Evolutionary conservation across 108 stramenopile genomes (phyloP).

Genomic region (Nitzschia palea): DNA sequence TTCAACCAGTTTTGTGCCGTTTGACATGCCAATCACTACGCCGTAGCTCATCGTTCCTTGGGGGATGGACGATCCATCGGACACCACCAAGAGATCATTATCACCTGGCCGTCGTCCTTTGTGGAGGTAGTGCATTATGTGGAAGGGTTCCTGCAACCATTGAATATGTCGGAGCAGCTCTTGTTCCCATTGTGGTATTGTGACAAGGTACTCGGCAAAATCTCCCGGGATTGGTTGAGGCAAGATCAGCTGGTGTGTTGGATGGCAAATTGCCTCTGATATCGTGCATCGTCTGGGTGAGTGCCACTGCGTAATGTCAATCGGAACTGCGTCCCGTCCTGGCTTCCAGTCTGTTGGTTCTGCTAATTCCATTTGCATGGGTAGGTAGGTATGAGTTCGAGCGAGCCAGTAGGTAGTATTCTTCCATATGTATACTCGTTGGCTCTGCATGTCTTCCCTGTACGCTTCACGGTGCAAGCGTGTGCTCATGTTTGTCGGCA

Average conservation of each 20-base stretch:
- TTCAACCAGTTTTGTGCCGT: background rate
- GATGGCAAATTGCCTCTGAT: background rate
- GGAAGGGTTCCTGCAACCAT: background rate
- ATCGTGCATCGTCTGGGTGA: background rate
- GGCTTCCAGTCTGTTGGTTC: background rate
- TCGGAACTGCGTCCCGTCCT: background rate
- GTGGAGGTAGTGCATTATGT: background rate
- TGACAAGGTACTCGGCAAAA: background rate
- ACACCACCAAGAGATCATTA: background rate
- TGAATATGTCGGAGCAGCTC: background rate
- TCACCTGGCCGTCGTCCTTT: background rate
- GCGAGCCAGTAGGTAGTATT: background rate
- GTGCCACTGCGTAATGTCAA: background rate
- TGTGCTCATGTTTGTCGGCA: background rate
- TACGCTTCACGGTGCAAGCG: background rate
- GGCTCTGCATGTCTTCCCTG: background rate
- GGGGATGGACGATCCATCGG: background rate
- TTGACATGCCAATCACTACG: background rate
- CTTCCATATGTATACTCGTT: background rate
- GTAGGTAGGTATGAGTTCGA: background rate
- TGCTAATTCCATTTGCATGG: background rate
- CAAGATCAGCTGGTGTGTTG: no score
- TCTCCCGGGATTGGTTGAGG: no score
- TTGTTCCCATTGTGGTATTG: background rate
- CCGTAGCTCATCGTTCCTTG: background rate